Percentiles rank a stretch among this genome's conserved stretches.
phyloP scores from a whole-genome alignment of 2,329 filamentous ascomycete genomes.

The Juglanconis oblonga region DNA sequence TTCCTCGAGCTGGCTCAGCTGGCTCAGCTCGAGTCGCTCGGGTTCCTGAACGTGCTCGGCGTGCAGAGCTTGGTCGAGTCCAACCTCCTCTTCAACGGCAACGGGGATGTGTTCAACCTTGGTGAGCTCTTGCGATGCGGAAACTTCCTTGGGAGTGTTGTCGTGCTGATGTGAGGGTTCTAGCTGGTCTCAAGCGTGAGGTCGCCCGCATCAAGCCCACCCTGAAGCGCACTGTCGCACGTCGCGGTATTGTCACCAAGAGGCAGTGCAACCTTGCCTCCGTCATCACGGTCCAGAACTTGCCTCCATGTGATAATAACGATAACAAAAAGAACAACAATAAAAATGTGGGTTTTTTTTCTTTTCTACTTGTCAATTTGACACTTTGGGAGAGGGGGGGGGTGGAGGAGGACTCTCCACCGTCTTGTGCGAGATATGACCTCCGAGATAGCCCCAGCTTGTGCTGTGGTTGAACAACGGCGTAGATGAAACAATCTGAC shows the following conservation, averaged over 20 bases:
- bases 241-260: conserved; percentile 24
- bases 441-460: no score
- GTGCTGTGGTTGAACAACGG: neutral
- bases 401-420: no score
- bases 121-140: conserved; percentile 11
- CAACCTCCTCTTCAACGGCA: conserved; percentile 22
- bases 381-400: neutral
- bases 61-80: conserved; percentile 28
- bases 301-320: neutral
- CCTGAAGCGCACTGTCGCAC: conserved; percentile 22
- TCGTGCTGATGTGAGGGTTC: no score
- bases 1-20: conserved; percentile 32
- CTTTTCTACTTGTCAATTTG: neutral
- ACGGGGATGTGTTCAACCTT: conserved; percentile 19
- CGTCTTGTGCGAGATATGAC: neutral
- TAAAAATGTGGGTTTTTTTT: neutral
- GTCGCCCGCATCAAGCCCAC: conserved; percentile 25
- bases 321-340: neutral
- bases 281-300: conserved; percentile 1
- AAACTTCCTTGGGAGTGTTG: conserved; percentile 7
- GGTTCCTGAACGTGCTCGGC: conserved; percentile 26
- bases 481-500: neutral
- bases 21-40: conserved; percentile 28
- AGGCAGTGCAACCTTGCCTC: conserved; percentile 22
- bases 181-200: conserved; percentile 30